Evolutionary conservation across 2,329 filamentous ascomycete species (phyloP).

Genomic region (Teratosphaeria zuluensis): DNA sequence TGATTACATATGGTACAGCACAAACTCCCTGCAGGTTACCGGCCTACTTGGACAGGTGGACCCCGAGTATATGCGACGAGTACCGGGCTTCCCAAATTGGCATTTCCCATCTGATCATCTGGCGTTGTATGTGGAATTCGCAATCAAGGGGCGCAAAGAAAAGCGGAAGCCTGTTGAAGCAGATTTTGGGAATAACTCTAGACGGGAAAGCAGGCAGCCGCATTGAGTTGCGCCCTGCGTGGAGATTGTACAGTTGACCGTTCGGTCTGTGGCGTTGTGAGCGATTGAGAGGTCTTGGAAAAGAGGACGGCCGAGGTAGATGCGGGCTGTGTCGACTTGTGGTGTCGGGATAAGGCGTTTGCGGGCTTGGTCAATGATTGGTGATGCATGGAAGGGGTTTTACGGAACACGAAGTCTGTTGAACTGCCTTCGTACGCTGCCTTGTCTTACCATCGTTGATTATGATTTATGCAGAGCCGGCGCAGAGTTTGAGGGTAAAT

Average conservation of each 20-base stretch:
- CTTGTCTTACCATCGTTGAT: not conserved
- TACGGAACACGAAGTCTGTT: not conserved
- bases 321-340: not conserved
- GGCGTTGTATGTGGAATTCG: slow-evolving; percentile 79
- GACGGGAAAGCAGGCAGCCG: not conserved
- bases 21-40: slow-evolving; percentile 75
- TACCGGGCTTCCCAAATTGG: slow-evolving; percentile 87
- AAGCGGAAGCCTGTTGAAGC: slow-evolving; percentile 25
- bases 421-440: not conserved
- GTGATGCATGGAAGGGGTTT: not conserved
- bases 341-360: not conserved
- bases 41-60: slow-evolving; percentile 81
- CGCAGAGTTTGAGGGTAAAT: not conserved
- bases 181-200: slow-evolving; percentile 20
- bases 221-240: not conserved
- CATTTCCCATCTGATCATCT: slow-evolving; percentile 92
- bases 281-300: not conserved
- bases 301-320: not conserved
- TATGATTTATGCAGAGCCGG: not conserved
- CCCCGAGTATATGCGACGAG: slow-evolving; percentile 69
- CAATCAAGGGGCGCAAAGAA: slow-evolving; percentile 79
- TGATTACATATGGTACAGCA: slow-evolving; percentile 97
- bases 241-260: not conserved
- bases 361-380: not conserved
- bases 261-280: not conserved